Percentiles rank a stretch among this genome's conserved stretches.
Evolutionary conservation across 768 basidiomycete species (phyloP).

Genomic region (Naganishia friedmannii): DNA sequence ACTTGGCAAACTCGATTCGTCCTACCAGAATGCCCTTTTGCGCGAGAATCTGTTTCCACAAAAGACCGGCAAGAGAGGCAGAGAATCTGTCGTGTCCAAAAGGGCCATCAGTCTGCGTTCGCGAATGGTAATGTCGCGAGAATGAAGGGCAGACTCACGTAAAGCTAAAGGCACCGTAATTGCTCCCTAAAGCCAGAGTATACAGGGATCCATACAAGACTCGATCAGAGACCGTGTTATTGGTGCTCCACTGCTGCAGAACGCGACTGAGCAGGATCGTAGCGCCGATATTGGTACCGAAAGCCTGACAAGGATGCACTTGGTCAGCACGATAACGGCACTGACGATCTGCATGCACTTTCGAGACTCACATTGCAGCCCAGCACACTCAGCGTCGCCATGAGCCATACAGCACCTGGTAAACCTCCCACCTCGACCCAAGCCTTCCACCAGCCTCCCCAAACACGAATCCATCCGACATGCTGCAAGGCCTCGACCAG

Average conservation of each 20-base stretch:
- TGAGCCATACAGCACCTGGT: slow-evolving; percentile 61
- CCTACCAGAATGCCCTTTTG: slow-evolving; percentile 69
- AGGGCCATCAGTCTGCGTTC: not conserved
- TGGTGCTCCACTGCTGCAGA: slow-evolving; percentile 37
- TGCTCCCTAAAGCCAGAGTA: slow-evolving; percentile 74
- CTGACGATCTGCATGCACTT: slow-evolving; percentile 18
- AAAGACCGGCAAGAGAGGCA: slow-evolving; percentile 79
- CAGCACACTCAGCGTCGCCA: slow-evolving; percentile 69
- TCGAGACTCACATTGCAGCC: slow-evolving; percentile 62
- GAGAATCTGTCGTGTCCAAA: slow-evolving; percentile 58
- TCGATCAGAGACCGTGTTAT: slow-evolving; percentile 36
- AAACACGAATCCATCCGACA: slow-evolving; percentile 84
- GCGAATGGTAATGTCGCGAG: too few species aligned
- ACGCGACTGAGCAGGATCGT: slow-evolving; percentile 79
- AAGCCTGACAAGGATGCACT: slow-evolving; percentile 50
- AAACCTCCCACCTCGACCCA: slow-evolving; percentile 58
- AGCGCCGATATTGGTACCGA: slow-evolving; percentile 86
- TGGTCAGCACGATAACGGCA: not conserved
- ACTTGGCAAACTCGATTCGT: slow-evolving; percentile 65
- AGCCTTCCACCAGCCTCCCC: slow-evolving; percentile 64
- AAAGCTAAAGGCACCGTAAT: slow-evolving; percentile 85
- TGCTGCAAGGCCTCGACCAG: slow-evolving; percentile 77
- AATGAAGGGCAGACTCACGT: slow-evolving; percentile 53
- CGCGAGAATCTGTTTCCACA: slow-evolving; percentile 72
- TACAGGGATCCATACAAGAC: slow-evolving; percentile 58